Evolutionary conservation across 495 filamentous ascomycete genomes (phyloP).

Genomic region (Chaetomium fimeti): DNA sequence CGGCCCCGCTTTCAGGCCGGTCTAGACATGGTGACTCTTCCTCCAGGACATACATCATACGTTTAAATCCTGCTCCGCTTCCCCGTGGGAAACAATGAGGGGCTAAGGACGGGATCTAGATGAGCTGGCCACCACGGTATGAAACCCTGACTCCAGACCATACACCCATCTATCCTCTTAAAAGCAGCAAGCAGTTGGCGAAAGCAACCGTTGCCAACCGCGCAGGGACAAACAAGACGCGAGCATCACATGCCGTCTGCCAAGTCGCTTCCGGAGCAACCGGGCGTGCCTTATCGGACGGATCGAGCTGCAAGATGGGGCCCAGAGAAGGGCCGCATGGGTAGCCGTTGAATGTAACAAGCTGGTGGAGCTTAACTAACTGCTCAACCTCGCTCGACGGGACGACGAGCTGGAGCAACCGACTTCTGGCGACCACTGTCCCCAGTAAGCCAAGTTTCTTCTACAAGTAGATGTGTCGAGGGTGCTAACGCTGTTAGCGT

Average conservation of each 20-base stretch:
- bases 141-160: not conserved
- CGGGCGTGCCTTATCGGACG: slow-evolving; percentile 7
- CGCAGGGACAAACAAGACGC: not conserved
- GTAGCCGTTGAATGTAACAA: not conserved
- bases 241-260: not conserved
- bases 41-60: not conserved
- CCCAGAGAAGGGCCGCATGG: not conserved
- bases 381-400: not conserved
- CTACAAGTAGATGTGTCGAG: too few relatives aligned
- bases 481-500: too few relatives aligned
- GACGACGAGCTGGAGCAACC: not conserved
- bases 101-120: not conserved
- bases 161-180: too few relatives aligned
- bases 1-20: slow-evolving; percentile 14
- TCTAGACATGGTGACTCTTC: slow-evolving; percentile 9
- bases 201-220: not conserved
- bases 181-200: not conserved
- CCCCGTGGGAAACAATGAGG: not conserved
- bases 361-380: not conserved
- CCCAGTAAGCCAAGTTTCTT: not conserved
- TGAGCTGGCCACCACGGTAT: not conserved
- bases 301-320: slow-evolving; percentile 11
- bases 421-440: not conserved
- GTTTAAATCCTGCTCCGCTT: not conserved
- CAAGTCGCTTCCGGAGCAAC: slow-evolving; percentile 6